Evolutionary conservation across 2,329 filamentous ascomycete genomes (phyloP).

Genomic region (Aspergillus texensis): DNA sequence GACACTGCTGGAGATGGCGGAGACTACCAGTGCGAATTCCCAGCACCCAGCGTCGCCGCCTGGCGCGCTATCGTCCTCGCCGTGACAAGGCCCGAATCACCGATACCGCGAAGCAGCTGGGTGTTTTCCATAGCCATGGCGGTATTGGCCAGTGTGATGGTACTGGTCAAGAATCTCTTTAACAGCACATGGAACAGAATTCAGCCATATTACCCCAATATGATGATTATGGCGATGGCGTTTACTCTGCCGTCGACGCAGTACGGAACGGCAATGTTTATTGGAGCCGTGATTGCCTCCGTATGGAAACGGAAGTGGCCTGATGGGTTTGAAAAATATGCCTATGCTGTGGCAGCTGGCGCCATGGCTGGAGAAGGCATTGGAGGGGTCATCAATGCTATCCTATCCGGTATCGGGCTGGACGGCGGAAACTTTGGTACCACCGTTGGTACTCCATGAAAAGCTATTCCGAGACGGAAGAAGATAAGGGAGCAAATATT

Average conservation of each 20-base stretch:
- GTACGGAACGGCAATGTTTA: constrained; percentile 5
- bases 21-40: constrained; percentile 1
- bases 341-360: constrained; percentile 5
- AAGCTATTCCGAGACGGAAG: no score
- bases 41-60: constrained; percentile 1
- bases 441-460: not conserved
- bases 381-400: constrained; percentile 2
- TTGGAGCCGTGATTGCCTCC: not conserved
- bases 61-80: constrained; percentile 10
- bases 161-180: not conserved
- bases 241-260: constrained; percentile 8
- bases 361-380: constrained; percentile 11
- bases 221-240: constrained; percentile 11
- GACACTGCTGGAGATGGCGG: not conserved
- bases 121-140: not conserved
- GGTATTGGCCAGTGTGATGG: not conserved
- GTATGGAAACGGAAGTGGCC: not conserved
- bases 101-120: constrained; percentile 3
- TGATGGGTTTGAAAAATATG: constrained; percentile 4
- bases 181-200: not conserved
- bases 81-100: not conserved
- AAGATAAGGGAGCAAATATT: no score
- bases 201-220: constrained; percentile 6
- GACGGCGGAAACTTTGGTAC: not conserved
- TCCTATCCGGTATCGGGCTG: not conserved